A percentile compares a stretch with the other conserved stretches of the same genome.
phyloP scores from a whole-genome alignment of 106 monocot genomes.

The Apostasia ramifera region DNA sequence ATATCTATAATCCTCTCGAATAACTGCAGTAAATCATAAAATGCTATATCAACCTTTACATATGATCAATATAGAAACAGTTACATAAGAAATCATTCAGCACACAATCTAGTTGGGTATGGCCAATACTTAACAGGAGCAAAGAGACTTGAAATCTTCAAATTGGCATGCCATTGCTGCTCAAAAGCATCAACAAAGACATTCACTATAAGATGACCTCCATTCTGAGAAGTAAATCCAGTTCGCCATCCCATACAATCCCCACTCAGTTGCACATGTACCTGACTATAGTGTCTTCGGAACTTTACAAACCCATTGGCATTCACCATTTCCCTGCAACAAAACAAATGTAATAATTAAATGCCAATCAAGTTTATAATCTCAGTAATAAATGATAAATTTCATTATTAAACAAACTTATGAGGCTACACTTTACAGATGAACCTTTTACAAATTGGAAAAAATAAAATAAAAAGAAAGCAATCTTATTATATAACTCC shows the following conservation, averaged over 20 bases:
- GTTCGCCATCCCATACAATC: slow-evolving; percentile 86
- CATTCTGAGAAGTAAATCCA: slow-evolving; percentile 40
- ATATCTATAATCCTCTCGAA: slow-evolving; percentile 95
- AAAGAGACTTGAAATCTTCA: slow-evolving; percentile 67
- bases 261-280: slow-evolving; percentile 82
- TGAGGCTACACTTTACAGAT: too few relatives aligned
- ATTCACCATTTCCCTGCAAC: slow-evolving; percentile 78
- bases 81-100: neutral
- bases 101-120: neutral
- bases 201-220: slow-evolving; percentile 67
- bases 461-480: too few relatives aligned
- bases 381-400: neutral
- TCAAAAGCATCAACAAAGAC: slow-evolving; percentile 80
- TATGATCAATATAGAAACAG: neutral
- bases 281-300: slow-evolving; percentile 72
- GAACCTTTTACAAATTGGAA: too few relatives aligned
- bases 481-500: too few relatives aligned
- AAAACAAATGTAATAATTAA: slow-evolving; percentile 2
- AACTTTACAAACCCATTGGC: slow-evolving; percentile 70
- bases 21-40: slow-evolving; percentile 53
- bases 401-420: too few relatives aligned
- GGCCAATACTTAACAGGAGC: slow-evolving; percentile 65
- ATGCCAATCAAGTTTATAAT: neutral
- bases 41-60: slow-evolving; percentile 1
- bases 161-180: slow-evolving; percentile 90